Evolutionary conservation across 768 basidiomycete genomes (phyloP).

Genomic region (Termitomyces sp.): DNA sequence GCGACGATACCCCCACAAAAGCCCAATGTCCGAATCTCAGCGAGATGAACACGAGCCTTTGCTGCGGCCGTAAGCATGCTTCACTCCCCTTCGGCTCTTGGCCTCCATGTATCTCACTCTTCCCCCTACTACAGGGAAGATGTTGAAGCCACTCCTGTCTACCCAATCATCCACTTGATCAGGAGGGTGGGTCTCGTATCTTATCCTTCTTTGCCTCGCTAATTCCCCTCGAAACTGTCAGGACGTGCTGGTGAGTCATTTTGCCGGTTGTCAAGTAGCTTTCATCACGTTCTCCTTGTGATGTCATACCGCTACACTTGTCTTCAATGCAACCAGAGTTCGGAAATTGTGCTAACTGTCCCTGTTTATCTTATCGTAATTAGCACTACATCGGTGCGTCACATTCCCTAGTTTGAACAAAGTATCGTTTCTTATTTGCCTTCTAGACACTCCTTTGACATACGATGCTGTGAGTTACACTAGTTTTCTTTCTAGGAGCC

Average conservation of each 20-base stretch:
- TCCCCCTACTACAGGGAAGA: slow-evolving; percentile 30
- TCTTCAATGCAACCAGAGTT: background rate
- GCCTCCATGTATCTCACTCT: slow-evolving; percentile 1
- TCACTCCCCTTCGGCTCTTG: background rate
- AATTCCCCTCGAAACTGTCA: slow-evolving; percentile 15
- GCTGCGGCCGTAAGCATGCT: slow-evolving; percentile 30
- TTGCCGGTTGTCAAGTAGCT: background rate
- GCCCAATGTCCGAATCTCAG: slow-evolving; percentile 31
- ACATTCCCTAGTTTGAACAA: background rate
- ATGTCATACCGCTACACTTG: background rate
- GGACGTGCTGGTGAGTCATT: slow-evolving; percentile 54
- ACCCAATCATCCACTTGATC: slow-evolving; percentile 79
- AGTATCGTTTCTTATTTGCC: background rate
- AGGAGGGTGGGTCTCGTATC: slow-evolving; percentile 39
- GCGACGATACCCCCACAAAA: background rate
- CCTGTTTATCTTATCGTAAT: background rate
- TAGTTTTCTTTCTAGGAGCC: background rate
- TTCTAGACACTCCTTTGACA: slow-evolving; percentile 73
- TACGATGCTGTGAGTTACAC: slow-evolving; percentile 61
- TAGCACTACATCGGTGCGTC: slow-evolving; percentile 66
- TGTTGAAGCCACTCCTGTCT: slow-evolving; percentile 58
- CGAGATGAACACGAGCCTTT: slow-evolving; percentile 40
- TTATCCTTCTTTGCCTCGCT: background rate
- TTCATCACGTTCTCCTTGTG: background rate
- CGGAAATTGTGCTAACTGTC: background rate